Base-by-base conservation (phyloP, 1,139 yeast genomes). In the Tardiomyces depauwii region DNA sequence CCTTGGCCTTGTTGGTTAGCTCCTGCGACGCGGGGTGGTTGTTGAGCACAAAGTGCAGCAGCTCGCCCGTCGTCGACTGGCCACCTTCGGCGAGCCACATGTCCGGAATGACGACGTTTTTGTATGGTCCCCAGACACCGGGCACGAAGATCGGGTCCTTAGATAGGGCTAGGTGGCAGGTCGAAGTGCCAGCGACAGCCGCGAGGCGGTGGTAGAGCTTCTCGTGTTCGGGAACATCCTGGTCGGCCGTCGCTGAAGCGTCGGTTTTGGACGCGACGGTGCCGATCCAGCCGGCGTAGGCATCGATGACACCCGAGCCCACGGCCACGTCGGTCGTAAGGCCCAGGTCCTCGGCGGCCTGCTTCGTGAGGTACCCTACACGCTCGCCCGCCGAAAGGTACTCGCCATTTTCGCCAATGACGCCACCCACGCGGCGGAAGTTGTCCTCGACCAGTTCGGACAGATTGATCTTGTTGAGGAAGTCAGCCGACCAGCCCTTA, bases 1-100 rank as follows among this genome's bases (percentile, higher is more conserved):
- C 76, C 51, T 75, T 79, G 1, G 93, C 77, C 14, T 49, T 47
- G 52, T 75, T 77, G 10, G 78, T 73, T 47, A 89, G 73, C 58
- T 84, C 85, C 10, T 77, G 70, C 55, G 80, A 80, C 0, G 97
- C 95, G 0, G 96, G 96, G 60, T 91, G 98, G 16, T 84, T 81
- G 5, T 87, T 73, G 52, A 91, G 67, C n/a, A 89, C 93, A 64
- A 87, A 95, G 2, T 91, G 93, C 55, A 91, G 73, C 44, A 91
- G 73, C 36, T 94, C 96, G 54, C 98, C 98, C 2, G 98, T 91
- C 61, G 95, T 84, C 18, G 94, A 83, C 66, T 91, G 98, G 18
- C 98, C 98, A 59, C 98, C 98, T 68, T 91, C 98, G n/a, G 97
- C 95, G 56, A 88, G 74, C 97, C 97, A 91, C 59, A 74, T 82